Evolutionary conservation across 176 grass and related monocot genomes (phyloP).

Genomic region (Oryza rufipogon): DNA sequence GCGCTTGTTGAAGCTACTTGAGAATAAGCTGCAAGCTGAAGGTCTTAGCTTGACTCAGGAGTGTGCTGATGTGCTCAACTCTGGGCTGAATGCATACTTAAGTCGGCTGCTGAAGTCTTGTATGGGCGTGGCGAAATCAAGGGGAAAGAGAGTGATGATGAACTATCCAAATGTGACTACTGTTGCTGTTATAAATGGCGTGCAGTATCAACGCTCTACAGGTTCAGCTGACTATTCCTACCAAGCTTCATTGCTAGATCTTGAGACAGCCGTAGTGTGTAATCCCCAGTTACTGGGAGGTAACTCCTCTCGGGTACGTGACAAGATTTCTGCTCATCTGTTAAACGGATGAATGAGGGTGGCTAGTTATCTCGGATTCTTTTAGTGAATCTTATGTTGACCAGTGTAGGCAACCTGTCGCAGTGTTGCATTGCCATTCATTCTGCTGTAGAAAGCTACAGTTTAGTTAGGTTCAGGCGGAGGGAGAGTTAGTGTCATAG

Average conservation of each 20-base stretch:
- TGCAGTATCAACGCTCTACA: not conserved
- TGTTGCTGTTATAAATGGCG: slow-evolving; percentile 41
- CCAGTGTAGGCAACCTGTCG: slow-evolving; percentile 23
- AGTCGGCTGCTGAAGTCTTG: slow-evolving; percentile 56
- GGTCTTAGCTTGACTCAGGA: slow-evolving; percentile 47
- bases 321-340: slow-evolving; percentile 58
- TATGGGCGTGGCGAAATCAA: slow-evolving; percentile 62
- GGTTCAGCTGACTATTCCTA: slow-evolving; percentile 35
- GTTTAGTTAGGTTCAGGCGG: slow-evolving; percentile 43
- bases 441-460: slow-evolving; percentile 54
- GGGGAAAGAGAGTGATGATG: slow-evolving; percentile 8
- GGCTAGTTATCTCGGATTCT: slow-evolving; percentile 26
- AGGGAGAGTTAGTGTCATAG: slow-evolving; percentile 36
- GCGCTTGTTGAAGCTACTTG: slow-evolving; percentile 49
- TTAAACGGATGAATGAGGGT: slow-evolving; percentile 34
- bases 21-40: slow-evolving; percentile 55
- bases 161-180: slow-evolving; percentile 12
- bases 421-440: slow-evolving; percentile 30
- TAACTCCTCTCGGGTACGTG: slow-evolving; percentile 34
- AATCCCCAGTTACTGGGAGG: slow-evolving; percentile 48
- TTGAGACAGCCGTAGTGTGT: slow-evolving; percentile 56
- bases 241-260: slow-evolving; percentile 65
- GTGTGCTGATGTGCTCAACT: slow-evolving; percentile 68
- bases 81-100: slow-evolving; percentile 66
- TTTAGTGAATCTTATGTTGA: slow-evolving; percentile 23